Base-by-base conservation (phyloP, 768 basidiomycete genomes). In the Hygrocybe coccinea region DNA sequence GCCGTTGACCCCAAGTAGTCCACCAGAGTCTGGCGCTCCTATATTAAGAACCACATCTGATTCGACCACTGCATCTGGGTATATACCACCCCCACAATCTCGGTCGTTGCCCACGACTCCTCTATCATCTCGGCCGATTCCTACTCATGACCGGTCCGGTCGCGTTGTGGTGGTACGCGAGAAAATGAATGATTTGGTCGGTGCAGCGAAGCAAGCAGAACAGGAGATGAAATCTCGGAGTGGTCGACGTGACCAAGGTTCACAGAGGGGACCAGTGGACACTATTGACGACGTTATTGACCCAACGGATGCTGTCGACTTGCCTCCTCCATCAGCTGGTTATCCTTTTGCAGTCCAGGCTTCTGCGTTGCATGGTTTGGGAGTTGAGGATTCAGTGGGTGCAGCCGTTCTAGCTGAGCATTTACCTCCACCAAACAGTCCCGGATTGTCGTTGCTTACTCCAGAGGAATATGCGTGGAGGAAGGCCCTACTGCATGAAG, bases 121-220 rank as follows among this genome's bases (percentile, higher is more conserved):
- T 55, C 70, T 70, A 39, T 57, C 70, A 25, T 64, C 66, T 3
- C 63, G 66, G 50, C 61, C 60, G 14, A 41, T 66, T 59, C 17
- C 63, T 64, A 55, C 71, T 1, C 71, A 74, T 43, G 74, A 77
- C 54, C 70, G 70, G 3, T 69, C 73, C 54, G 79, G 83, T 44
- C 77, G 86, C 38, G 91, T 93, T 0, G 88, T 90, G 1, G 91
- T 93, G 21, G 86, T 92, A 44, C 81, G 90, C 43, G 91, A 93
- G 68, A 85, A 83, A 65, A 82, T 93, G 82, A 74, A 79, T 29
- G 85, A 92, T 58, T 69, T 92, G 47, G 76, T 70, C 39, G 70
- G 75, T 43, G 90, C 89, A 25, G 87, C 86, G 12, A 86, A 83
- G 65, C 86, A 89, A 65, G 85, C 85, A 8, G 86, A 91, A 62